A percentile compares a stretch with the other conserved stretches of the same genome.
Evolutionary conservation across 225 moss, liverwort and hornwort genomes (phyloP).

Genomic region (Antitrichia curtipendula): DNA sequence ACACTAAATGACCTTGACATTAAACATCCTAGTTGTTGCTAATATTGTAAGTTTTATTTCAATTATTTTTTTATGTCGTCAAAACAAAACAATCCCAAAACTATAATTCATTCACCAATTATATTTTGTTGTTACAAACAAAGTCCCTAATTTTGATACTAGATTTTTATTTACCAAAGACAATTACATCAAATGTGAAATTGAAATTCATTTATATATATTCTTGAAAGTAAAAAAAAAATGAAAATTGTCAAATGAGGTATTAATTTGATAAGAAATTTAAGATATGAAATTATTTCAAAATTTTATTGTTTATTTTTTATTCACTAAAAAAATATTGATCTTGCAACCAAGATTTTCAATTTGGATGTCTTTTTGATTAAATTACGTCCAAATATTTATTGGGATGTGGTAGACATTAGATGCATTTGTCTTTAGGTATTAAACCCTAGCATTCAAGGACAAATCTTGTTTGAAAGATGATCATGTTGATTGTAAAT

Average conservation of each 20-base stretch:
- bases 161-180: neutral
- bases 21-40: neutral
- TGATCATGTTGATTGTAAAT: rapidly evolving
- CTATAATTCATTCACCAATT: neutral
- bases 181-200: neutral
- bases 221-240: neutral
- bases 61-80: neutral
- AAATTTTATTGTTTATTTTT: neutral
- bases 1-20: neutral
- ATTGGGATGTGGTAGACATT: too few species aligned
- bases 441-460: neutral
- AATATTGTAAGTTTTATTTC: neutral
- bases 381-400: neutral
- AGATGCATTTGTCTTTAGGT: neutral
- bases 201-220: neutral
- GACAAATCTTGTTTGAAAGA: neutral
- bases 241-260: neutral
- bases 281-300: neutral
- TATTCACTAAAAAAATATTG: too few species aligned
- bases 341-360: neutral
- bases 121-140: neutral
- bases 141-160: neutral
- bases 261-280: neutral
- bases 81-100: neutral
- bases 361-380: neutral